Evolutionary conservation across 2,329 filamentous ascomycete genomes (phyloP), one percentile per base, ranked within the genome.

Genomic region (Alternaria metachromatica): DNA sequence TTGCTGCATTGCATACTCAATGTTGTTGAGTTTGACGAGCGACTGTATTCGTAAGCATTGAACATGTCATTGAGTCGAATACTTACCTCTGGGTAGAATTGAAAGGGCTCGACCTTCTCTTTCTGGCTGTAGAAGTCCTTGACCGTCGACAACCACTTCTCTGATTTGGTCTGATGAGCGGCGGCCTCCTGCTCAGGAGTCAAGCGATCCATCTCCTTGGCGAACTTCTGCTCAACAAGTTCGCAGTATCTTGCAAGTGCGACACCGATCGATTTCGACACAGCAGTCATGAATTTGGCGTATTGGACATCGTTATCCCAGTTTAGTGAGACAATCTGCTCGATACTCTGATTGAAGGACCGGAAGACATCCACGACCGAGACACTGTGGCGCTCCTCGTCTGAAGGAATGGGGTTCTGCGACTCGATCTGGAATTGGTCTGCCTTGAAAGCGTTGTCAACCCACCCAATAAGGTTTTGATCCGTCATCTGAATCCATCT

Each of bases 1-100:
- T 75, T 97, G 93, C 60, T 94, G 88, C 82, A 97, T 94, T 6
- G 94, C 95, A 80, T 93, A 98, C 81, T 97, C 95, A 68, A 99
- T 90, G 75, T 99, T 97, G 84, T 99, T 99, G 71, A 99, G 87
- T 81, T 98, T 99, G 66, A 99, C 94, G 73, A 99, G 92, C 6
- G 94, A 97, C 92, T 97, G 21, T 21, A 50, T 10, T 23, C 2
- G 21, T 71, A 49, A 70, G 66, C 18, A 57, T 46, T 5, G 41
- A 13, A 23, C 11, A 33, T 23, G 5, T 26, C 37, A 2, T 33
- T 9, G 3, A 7, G 9, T 25, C 6, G n/a, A 1, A 15, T 20
- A 80, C 85, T 81, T 83, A 94, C 93, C 88, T 97, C 92, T 3
- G 93, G 89, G 72, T 94, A 96, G 82, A 99, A 99, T 68, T 98